A percentile compares a stretch with the other conserved stretches of the same genome.
phyloP scores from a whole-genome alignment of 495 filamentous ascomycete species.

The Lentithecium fluviatile region DNA sequence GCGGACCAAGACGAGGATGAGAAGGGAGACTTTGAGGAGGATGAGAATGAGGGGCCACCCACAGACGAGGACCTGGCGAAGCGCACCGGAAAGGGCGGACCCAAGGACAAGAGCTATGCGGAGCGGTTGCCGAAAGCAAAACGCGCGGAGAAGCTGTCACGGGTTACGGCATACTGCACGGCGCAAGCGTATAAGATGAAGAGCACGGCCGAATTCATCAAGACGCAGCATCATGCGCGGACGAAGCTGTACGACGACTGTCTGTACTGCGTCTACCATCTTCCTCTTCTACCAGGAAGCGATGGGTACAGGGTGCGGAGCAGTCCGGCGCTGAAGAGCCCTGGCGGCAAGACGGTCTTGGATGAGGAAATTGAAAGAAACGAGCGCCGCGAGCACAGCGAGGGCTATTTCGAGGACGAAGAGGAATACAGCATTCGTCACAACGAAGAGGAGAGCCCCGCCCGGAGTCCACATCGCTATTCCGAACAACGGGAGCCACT shows the following conservation, averaged over 20 bases:
- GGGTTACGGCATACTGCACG: conserved; percentile 94
- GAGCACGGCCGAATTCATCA: conserved; percentile 80
- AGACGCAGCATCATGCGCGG: conserved; percentile 83
- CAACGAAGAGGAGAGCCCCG: conserved; percentile 45
- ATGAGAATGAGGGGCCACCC: conserved; percentile 68
- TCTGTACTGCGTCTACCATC: conserved; percentile 90
- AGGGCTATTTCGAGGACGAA: conserved; percentile 72
- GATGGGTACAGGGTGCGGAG: conserved; percentile 86
- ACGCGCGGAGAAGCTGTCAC: conserved; percentile 79
- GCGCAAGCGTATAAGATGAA: conserved; percentile 90
- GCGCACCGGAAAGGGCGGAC: conserved; percentile 57
- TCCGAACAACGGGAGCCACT: background rate
- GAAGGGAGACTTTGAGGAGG: conserved; percentile 53
- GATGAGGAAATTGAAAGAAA: conserved; percentile 97
- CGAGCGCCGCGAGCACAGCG: conserved; percentile 83
- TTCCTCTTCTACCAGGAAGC: conserved; percentile 78
- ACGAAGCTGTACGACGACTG: conserved; percentile 99
- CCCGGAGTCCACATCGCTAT: conserved; percentile 45
- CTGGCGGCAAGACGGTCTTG: conserved; percentile 86
- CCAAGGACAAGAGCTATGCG: conserved; percentile 85
- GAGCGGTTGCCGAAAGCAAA: conserved; percentile 89
- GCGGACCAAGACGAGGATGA: conserved; percentile 53
- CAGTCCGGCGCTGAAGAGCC: conserved; percentile 85
- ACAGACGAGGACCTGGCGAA: conserved; percentile 73
- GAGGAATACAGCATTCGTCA: conserved; percentile 38